A percentile compares a stretch with the other conserved stretches of the same genome.
phyloP scores from a whole-genome alignment of 2,329 filamentous ascomycete genomes.

The Colletotrichum salicis region DNA sequence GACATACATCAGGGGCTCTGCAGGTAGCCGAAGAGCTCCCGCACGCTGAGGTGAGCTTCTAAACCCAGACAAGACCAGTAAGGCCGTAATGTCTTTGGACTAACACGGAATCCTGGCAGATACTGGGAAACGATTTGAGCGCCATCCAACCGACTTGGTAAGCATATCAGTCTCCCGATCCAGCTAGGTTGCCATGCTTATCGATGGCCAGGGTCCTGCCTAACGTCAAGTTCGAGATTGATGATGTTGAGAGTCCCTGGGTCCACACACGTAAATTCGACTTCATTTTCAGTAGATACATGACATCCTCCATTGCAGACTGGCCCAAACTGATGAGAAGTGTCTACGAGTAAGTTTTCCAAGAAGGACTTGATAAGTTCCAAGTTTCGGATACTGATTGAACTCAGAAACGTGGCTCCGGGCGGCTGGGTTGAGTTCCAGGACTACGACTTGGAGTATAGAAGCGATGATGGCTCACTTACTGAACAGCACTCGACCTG shows the following conservation, averaged over 20 bases:
- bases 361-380: too few species aligned
- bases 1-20: slow-evolving; percentile 5
- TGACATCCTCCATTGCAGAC: too few species aligned
- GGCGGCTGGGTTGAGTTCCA: slow-evolving; percentile 49
- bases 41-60: neutral
- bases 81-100: too few species aligned
- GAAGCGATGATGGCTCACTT: slow-evolving; percentile 43
- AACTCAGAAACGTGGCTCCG: slow-evolving; percentile 45
- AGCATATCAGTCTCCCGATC: neutral
- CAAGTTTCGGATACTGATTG: too few species aligned
- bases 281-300: too few species aligned
- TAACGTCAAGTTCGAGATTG: slow-evolving; percentile 69
- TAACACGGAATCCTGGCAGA: neutral
- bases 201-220: slow-evolving; percentile 58
- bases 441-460: slow-evolving; percentile 41
- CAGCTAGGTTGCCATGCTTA: neutral
- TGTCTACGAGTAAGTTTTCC: neutral
- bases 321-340: neutral
- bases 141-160: slow-evolving; percentile 26
- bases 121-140: slow-evolving; percentile 32
- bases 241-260: too few species aligned
- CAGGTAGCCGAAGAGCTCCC: slow-evolving; percentile 12
- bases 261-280: too few species aligned
- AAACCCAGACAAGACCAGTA: too few species aligned
- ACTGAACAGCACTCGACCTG: slow-evolving; percentile 35